Base-by-base conservation (phyloP, 1,284 basidiomycete species). In the Ustilago vetiveriae region DNA sequence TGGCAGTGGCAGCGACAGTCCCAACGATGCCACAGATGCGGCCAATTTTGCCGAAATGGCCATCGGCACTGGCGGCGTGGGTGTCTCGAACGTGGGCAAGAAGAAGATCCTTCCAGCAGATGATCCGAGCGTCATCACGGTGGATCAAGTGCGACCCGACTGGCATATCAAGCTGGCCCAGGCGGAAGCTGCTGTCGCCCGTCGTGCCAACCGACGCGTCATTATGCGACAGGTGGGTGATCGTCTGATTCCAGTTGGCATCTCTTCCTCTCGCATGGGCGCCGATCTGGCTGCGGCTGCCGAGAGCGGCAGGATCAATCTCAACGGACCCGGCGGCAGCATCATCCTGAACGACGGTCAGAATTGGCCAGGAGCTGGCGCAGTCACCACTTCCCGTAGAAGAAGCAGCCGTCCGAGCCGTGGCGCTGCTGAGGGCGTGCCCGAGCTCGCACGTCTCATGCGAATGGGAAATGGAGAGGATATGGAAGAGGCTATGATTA, bases 191-290 rank as follows among this genome's bases (percentile, higher is more conserved):
- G 63, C 74, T 3, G 66, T 75, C 23, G 72, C 72, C 14, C 64
- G 78, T 33, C 62, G 78, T 16, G 95, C 96, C 16, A 95, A 96
- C 78, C 87, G 95, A 72, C 87, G 96, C 32, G 96, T 98, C 79
- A 91, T 99, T 53, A 98, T 99, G 93, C 89, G 96, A 40, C 94
- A 98, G 82, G 93, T 98, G 21, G 96, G 96, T 40, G 96, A 98
- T 82, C 88, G 94, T 16, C 88, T 99, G 40, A 92, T 99, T 51
- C 95, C 95, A 21, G 91, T 99, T 30, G 95, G 95, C 23, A 92
- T 97, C 63, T 95, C 93, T 9, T 83, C 82, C 2, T 82, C 81
- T 2, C 37, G 80, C 86, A 90, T 73, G 35, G 79, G 80, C 21
- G 74, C 78, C 14, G 75, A 79, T 45, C 54, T 82, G 38, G 70